Evolutionary conservation across 495 filamentous ascomycete species (phyloP).

Genomic region (Usnea hakonensis): DNA sequence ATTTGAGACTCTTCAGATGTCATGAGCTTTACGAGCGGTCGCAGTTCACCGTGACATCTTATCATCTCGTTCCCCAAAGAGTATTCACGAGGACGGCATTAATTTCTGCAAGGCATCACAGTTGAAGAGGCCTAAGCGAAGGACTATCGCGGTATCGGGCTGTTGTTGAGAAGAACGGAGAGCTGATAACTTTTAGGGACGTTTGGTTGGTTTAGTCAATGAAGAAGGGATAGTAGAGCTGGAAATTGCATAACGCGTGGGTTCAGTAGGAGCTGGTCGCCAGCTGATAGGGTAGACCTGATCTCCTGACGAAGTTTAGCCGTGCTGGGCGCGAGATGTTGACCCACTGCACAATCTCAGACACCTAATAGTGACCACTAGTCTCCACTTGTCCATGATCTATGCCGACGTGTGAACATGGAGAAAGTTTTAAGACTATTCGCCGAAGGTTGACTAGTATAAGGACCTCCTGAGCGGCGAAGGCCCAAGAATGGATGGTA

Average conservation of each 20-base stretch:
- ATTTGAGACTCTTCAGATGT: not conserved
- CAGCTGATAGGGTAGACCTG: not conserved
- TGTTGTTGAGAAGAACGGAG: slow-evolving; percentile 4
- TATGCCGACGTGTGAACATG: not conserved
- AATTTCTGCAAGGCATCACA: not conserved
- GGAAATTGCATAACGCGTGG: not conserved
- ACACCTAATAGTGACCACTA: not conserved
- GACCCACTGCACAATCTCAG: not conserved
- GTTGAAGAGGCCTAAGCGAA: not conserved
- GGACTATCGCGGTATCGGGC: not conserved
- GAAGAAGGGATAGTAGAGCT: not conserved
- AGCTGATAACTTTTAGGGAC: not conserved
- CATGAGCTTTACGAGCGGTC: not conserved
- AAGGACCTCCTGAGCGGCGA: too few species aligned
- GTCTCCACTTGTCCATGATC: not conserved
- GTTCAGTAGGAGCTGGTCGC: too few species aligned
- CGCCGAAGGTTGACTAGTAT: too few species aligned
- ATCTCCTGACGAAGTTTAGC: not conserved
- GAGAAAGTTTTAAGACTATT: not conserved
- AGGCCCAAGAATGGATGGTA: not conserved
- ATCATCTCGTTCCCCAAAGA: slow-evolving; percentile 8
- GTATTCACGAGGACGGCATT: slow-evolving; percentile 3
- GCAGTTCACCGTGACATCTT: not conserved
- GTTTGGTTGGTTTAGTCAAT: not conserved
- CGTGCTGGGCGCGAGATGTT: not conserved